Conservation (phyloP, 345 rosid species). For the Syzygium aqueum region DNA sequence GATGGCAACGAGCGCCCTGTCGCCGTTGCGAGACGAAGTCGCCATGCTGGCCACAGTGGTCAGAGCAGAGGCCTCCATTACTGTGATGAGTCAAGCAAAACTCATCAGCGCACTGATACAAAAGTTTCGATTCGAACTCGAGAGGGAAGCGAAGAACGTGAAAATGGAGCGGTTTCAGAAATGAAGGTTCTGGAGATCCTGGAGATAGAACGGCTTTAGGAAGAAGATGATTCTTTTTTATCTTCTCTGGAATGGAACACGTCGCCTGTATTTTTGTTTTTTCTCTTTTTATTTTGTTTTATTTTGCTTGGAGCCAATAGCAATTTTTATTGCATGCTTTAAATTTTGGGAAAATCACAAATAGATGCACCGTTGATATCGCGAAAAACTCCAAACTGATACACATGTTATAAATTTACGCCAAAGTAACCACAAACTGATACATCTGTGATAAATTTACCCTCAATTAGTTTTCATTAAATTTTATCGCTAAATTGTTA, state of each 20-base stretch:
- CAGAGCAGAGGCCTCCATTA: slow-evolving; percentile 53
- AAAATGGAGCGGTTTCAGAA: not conserved
- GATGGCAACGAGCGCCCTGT: slow-evolving; percentile 7
- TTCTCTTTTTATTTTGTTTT: not conserved
- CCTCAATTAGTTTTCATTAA: too few relatives aligned
- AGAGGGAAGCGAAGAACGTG: not conserved
- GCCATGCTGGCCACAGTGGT: slow-evolving; percentile 23
- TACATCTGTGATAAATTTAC: too few relatives aligned
- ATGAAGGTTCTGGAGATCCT: not conserved
- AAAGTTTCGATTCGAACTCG: not conserved
- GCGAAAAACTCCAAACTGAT: too few relatives aligned
- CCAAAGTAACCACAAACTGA: too few relatives aligned
- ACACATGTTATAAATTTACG: too few relatives aligned
- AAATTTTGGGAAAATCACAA: too few relatives aligned
- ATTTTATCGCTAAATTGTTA: too few relatives aligned
- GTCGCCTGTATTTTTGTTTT: not conserved
- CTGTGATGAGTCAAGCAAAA: not conserved
- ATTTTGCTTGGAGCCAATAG: not conserved
- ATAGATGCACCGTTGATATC: too few relatives aligned
- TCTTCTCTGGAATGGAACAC: not conserved
- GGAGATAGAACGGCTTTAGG: not conserved
- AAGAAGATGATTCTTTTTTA: not conserved
- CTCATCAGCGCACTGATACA: not conserved
- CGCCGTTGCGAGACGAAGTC: slow-evolving; percentile 6
- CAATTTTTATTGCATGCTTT: not conserved